Evolutionary conservation across 129 eudicot genomes (phyloP), one percentile per base, ranked within the genome.

Genomic region (Artemisia annua): DNA sequence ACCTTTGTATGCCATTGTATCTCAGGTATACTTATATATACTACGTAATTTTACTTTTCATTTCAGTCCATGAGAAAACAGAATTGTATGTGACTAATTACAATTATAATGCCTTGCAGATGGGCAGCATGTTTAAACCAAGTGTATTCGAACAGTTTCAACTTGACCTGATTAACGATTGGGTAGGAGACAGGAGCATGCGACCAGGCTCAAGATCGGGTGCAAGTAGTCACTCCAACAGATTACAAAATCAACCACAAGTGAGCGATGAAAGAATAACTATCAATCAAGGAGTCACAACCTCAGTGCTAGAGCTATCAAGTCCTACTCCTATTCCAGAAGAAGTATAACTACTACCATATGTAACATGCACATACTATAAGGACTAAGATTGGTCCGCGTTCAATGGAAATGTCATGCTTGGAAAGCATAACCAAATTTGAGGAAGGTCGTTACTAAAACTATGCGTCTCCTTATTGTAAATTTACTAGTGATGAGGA

Each of bases 1-100:
- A 71, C 96, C 96, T 49, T 75, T 90, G 75, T 90, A 90, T 72
- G 92, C 91, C 32, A 75, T 90, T 69, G 93, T 90, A 26, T 78
- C 93, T 53, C 96, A 90, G 93, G 96, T 90, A 81, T 62, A 10
- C 32, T 39, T 15, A n/a, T 0, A n/a, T 3, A 24, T 11, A 3
- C 7, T 22, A n/a, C n/a, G n/a, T n/a, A n/a, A 49, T 6, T 54
- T 55, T 56, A 43, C 0, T 3, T 7, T 32, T 60, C 11, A 2
- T n/a, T 32, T 60, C 11, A 2, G 0, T 16, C n/a, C 66, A 39
- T 7, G 10, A 19, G 28, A 7, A 63, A 3, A 9, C 13, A 16
- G 0, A 7, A 26, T 9, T 57, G 0, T 6, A 52, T 72, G 35
- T 48, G 15, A 59, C 58, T 48, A 54, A 13, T 30, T 51, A 13